These are phyloP conservation scores for Chlorella sp. DNA, from an alignment of 139 green algal genomes.

Conservation along the genomic window DNA sequence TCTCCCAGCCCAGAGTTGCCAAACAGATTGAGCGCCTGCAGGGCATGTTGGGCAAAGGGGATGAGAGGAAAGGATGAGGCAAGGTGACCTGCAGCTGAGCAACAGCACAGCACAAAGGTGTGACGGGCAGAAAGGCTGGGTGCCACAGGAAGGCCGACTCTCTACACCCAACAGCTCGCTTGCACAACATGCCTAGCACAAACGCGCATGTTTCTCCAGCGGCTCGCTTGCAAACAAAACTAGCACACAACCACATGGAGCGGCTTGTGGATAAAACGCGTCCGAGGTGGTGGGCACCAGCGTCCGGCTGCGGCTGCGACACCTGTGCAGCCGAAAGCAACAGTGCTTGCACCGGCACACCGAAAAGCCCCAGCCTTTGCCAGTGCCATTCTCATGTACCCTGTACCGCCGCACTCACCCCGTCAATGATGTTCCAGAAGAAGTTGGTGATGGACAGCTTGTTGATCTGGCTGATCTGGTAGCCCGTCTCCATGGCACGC, in stretches of 20 bases:
- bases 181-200: neutral
- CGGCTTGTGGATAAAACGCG: neutral
- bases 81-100: neutral
- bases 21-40: conserved; percentile 10
- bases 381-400: neutral
- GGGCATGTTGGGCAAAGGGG: too few species aligned
- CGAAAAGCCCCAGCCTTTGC: neutral
- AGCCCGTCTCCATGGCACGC: conserved; percentile 39
- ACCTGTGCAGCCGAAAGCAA: too few species aligned
- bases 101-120: neutral
- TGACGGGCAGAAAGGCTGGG: neutral
- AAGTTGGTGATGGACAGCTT: conserved; percentile 41
- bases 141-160: neutral
- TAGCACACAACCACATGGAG: too few species aligned
- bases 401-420: neutral
- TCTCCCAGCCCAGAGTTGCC: neutral
- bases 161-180: neutral
- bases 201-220: neutral
- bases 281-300: neutral
- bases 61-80: neutral
- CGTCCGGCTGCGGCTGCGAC: neutral
- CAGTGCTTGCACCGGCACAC: too few species aligned
- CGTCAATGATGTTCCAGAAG: conserved; percentile 17
- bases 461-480: conserved; percentile 51
- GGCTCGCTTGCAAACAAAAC: too few species aligned